Conservation (phyloP, 805 yeast species). For the Priceomyces fermenticarens region DNA sequence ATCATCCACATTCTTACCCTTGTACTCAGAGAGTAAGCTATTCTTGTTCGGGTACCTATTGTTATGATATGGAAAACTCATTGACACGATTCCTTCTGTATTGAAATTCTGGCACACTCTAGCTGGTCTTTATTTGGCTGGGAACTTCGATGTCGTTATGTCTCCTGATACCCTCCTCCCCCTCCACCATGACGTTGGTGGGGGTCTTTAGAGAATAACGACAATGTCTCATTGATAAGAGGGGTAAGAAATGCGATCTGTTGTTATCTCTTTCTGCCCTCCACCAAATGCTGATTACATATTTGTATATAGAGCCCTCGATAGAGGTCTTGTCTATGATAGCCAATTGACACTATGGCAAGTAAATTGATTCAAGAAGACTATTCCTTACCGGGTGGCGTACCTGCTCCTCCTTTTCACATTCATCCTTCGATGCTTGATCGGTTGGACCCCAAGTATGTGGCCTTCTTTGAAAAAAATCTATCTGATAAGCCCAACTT, state of each 20-base stretch:
- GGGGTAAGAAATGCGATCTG: background rate
- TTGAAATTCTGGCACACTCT: too few relatives aligned
- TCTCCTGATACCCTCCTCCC: too few relatives aligned
- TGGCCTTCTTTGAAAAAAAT: constrained; percentile 28
- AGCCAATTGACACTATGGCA: background rate
- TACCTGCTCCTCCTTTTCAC: constrained; percentile 26
- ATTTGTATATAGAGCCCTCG: too few relatives aligned
- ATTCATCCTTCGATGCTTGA: constrained; percentile 24
- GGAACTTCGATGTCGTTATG: too few relatives aligned
- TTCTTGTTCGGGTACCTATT: constrained; percentile 19
- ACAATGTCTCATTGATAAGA: constrained; percentile 4
- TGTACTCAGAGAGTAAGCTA: constrained; percentile 17
- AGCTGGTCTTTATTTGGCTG: too few relatives aligned
- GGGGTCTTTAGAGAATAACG: too few relatives aligned
- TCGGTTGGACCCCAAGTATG: constrained; percentile 36
- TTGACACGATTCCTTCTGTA: too few relatives aligned
- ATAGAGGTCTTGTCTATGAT: too few relatives aligned
- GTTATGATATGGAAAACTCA: constrained; percentile 9
- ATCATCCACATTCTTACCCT: constrained; percentile 43
- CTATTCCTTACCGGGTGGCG: constrained; percentile 21
- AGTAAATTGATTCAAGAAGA: constrained; percentile 14
- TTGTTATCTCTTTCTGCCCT: background rate
- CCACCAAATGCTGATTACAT: background rate
- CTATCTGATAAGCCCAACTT: constrained; percentile 23
- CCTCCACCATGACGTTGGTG: too few relatives aligned